Conservation (phyloP, 2,329 filamentous ascomycete species). For the Cordyceps javanica region DNA sequence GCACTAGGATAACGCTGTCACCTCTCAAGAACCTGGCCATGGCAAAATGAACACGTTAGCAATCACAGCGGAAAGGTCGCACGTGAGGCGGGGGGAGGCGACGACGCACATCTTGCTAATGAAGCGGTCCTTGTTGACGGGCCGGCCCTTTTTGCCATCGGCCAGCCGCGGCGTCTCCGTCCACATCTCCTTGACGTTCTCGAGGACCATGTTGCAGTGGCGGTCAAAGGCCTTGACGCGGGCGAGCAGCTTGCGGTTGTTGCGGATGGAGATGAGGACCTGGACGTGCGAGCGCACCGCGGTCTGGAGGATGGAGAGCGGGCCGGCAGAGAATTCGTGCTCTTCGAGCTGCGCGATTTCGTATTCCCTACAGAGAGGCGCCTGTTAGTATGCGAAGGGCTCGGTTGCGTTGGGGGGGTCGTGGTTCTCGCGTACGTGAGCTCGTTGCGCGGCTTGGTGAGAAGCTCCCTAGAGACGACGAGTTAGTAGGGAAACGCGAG, state of each 20-base stretch:
- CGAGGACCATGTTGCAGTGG: conserved; percentile 98
- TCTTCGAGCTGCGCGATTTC: conserved; percentile 69
- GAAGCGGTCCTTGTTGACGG: conserved; percentile 96
- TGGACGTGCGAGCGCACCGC: conserved; percentile 92
- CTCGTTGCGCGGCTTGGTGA: conserved; percentile 81
- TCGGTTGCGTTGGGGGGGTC: conserved; percentile 15
- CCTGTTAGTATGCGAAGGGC: not conserved
- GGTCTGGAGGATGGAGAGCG: conserved; percentile 88
- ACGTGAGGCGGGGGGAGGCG: not conserved
- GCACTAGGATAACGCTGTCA: conserved; percentile 80
- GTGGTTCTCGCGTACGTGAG: conserved; percentile 66
- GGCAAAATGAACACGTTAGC: not conserved
- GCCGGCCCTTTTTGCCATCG: conserved; percentile 79
- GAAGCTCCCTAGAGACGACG: conserved; percentile 61
- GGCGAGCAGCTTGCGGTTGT: conserved; percentile 95
- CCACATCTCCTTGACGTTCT: conserved; percentile 98
- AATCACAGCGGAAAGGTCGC: not conserved
- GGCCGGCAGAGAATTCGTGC: conserved; percentile 49
- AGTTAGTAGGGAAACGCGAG: conserved; percentile 22
- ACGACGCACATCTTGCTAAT: conserved; percentile 86
- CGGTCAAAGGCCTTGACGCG: conserved; percentile 98
- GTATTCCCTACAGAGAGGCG: conserved; percentile 62
- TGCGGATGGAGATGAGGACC: conserved; percentile 94
- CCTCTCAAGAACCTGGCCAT: conserved; percentile 68
- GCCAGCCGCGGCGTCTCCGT: conserved; percentile 82